These are phyloP conservation scores for Aspergillus costaricaensis DNA, from an alignment of 2,329 filamentous ascomycete species.

Conservation along the genomic window DNA sequence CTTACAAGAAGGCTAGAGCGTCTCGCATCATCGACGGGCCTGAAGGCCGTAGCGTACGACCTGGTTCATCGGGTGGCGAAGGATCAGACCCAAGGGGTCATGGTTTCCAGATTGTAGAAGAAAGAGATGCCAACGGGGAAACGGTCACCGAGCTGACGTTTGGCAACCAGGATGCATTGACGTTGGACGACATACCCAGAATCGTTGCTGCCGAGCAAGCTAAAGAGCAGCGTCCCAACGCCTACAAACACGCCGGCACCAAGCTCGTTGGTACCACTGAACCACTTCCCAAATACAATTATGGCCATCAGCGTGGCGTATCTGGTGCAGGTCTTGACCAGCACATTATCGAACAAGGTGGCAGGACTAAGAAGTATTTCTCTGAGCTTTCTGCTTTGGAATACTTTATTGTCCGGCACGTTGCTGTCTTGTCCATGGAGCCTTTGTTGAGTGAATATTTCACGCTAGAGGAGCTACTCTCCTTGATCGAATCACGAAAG, in stretches of 20 bases:
- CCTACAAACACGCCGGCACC: conserved; percentile 72
- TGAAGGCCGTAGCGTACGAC: conserved; percentile 66
- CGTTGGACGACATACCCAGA: conserved; percentile 91
- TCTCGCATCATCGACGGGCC: conserved; percentile 92
- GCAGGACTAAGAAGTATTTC: conserved; percentile 78
- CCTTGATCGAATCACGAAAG: conserved; percentile 90
- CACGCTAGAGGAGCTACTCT: conserved; percentile 86
- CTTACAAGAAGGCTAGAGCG: conserved; percentile 83
- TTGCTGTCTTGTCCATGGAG: conserved; percentile 93
- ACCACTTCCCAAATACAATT: conserved; percentile 66
- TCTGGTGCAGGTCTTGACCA: conserved; percentile 56
- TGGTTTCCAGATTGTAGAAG: conserved; percentile 78
- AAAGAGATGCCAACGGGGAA: conserved; percentile 69
- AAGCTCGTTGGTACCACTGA: conserved; percentile 63
- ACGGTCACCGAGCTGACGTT: conserved; percentile 79
- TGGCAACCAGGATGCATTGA: conserved; percentile 85
- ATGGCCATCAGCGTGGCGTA: conserved; percentile 69
- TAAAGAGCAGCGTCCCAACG: conserved; percentile 80
- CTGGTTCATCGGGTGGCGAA: conserved; percentile 70
- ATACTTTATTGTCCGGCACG: conserved; percentile 94
- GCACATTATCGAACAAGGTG: conserved; percentile 54
- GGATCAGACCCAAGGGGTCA: conserved; percentile 54
- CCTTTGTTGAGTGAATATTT: conserved; percentile 88
- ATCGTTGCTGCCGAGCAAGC: conserved; percentile 96
- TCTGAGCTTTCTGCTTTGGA: conserved; percentile 93